phyloP scores from a whole-genome alignment of 805 yeast species.

The Wickerhamomyces bisporus region DNA sequence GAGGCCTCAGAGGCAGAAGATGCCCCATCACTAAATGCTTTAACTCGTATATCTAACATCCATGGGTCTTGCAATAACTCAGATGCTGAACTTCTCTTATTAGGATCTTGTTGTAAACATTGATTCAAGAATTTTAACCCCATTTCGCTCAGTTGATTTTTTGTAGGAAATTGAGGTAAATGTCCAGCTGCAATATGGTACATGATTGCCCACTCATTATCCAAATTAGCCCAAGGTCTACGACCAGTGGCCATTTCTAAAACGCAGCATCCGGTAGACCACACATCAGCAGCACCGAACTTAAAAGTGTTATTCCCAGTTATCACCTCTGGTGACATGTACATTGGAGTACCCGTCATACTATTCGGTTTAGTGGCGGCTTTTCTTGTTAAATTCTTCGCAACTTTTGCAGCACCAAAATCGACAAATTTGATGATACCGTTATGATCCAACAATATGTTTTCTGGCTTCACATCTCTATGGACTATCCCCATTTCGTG shows the following conservation, averaged over 20 bases:
- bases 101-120: conserved; percentile 81
- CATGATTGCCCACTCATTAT: conserved; percentile 98
- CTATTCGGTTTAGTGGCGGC: conserved; percentile 27
- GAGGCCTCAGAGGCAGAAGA: conserved; percentile 20
- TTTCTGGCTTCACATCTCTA: conserved; percentile 94
- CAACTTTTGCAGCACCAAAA: conserved; percentile 96
- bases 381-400: conserved; percentile 47
- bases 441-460: conserved; percentile 80
- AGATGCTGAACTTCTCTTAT: conserved; percentile 73
- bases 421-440: conserved; percentile 95
- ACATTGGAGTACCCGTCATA: conserved; percentile 93
- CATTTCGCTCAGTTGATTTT: conserved; percentile 68
- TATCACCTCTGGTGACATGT: conserved; percentile 96
- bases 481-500: conserved; percentile 96
- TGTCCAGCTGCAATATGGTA: conserved; percentile 96
- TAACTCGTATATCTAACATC: conserved; percentile 67
- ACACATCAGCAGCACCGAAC: conserved; percentile 61
- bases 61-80: conserved; percentile 87
- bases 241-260: conserved; percentile 95
- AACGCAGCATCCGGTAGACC: conserved; percentile 97
- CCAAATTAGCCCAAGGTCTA: conserved; percentile 94
- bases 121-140: conserved; percentile 69
- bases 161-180: conserved; percentile 75
- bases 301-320: conserved; percentile 53
- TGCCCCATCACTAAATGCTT: conserved; percentile 52